Base-by-base conservation (phyloP, 805 yeast genomes). In the Barnettozyma sp. region DNA sequence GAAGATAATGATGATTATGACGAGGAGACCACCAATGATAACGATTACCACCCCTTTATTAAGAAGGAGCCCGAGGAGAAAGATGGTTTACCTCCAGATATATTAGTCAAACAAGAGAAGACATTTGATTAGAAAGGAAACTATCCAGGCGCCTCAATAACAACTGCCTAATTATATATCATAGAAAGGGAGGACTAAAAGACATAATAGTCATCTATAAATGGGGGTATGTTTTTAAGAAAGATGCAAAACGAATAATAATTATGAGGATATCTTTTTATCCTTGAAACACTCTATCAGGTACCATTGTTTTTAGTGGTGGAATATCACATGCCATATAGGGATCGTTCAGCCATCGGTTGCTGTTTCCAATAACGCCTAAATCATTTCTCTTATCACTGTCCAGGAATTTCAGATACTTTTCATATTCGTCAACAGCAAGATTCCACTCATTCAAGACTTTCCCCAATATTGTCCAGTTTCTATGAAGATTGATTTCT, bases 391-490 rank as follows among this genome's bases (percentile, higher is more conserved):
- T 35, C 22, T 39, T 34, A n/a, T 40, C 45, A 17, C 26, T 29
- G 4, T 34, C 44, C 10, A 33, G 16, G 15, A 38, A n/a, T 17
- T 22, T 31, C 3, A 26, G 14, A 22, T 35, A 55, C 11, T 43
- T 34, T 37, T 69, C 69, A 64, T 74, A 70, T 44, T 74, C 81
- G 39, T 65, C 67, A 16, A 72, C 68, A 27, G 62, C 53, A 4
- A 39, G 22, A 38, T 68, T 66, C 69, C 77, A 71, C 45, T 75
- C 82, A 45, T 67, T 70, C 34, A 76, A 46, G 7, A 73, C 60
- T 36, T 66, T 65, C 9, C 78, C 79, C 22, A 70, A 46, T 5
- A 48, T 51, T 9, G 46, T 41, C 39, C 47, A 50, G 29, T 58
- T 57, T 20, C 27, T 18, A 14, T 11, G 17, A 18, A 29, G 16